Percentiles rank a stretch among this genome's conserved stretches.
Conservation (phyloP, 306 rosid species). For the Boehmeria nivea region DNA sequence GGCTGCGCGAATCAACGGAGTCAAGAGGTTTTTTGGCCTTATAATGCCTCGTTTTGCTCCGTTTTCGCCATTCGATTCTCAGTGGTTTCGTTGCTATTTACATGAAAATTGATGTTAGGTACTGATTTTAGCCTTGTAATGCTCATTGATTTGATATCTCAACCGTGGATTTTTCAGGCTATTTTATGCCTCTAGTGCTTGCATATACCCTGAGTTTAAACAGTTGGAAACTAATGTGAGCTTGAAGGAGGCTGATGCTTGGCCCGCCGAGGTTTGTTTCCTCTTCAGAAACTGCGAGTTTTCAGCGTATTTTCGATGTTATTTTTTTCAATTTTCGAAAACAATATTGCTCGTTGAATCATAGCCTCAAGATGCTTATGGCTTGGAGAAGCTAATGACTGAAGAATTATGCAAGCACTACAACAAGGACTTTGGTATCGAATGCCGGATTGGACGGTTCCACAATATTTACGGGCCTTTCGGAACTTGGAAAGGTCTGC, state of each 20-base stretch:
- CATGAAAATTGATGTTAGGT: too few species aligned
- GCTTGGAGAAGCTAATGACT: conserved; percentile 88
- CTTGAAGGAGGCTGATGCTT: conserved; percentile 96
- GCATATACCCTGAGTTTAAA: conserved; percentile 91
- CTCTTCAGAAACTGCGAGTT: too few species aligned
- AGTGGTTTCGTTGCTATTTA: too few species aligned
- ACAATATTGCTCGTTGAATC: too few species aligned
- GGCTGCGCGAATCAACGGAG: conserved; percentile 74
- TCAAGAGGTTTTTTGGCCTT: too few species aligned
- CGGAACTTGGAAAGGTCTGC: conserved; percentile 91
- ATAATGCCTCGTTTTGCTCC: background rate
- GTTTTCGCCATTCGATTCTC: too few species aligned
- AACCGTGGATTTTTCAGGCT: conserved; percentile 43
- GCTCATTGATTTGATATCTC: background rate
- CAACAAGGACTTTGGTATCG: conserved; percentile 80
- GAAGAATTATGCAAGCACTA: conserved; percentile 94
- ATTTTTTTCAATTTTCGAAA: too few species aligned
- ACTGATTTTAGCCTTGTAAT: too few species aligned
- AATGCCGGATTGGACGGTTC: conserved; percentile 89
- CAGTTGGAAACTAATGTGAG: conserved; percentile 89
- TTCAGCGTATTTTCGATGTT: too few species aligned
- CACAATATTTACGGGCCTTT: conserved; percentile 91
- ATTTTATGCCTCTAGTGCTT: conserved; percentile 96
- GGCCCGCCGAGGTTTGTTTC: conserved; percentile 96
- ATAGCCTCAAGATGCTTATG: conserved; percentile 99